These are phyloP conservation scores for Amanita fuliginea DNA, from an alignment of 768 basidiomycete genomes.

Conservation along the genomic window DNA sequence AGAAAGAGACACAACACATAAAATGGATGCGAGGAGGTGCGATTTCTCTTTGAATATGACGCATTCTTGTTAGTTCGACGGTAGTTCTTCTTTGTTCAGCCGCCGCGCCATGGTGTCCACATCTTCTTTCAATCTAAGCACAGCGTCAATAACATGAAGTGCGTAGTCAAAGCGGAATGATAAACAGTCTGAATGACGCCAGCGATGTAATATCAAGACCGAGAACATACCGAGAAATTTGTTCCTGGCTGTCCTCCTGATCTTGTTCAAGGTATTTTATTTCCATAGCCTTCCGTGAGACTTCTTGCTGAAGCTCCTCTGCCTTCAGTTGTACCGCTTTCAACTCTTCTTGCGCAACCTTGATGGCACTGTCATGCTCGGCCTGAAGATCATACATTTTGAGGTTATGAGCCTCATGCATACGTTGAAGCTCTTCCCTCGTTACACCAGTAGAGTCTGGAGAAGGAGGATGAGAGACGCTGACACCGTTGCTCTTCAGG, in stretches of 20 bases:
- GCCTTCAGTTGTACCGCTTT: constrained; percentile 37
- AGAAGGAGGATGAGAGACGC: constrained; percentile 24
- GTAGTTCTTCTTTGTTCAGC: constrained; percentile 21
- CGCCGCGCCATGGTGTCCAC: constrained; percentile 37
- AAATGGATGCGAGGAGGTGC: background rate
- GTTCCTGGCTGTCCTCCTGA: constrained; percentile 65
- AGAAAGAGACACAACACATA: background rate
- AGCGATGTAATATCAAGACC: no score
- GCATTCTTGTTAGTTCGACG: constrained; percentile 10
- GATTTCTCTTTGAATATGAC: background rate
- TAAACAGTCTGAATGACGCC: no score
- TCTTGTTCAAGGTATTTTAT: constrained; percentile 72
- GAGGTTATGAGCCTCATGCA: constrained; percentile 79
- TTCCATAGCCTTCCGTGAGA: constrained; percentile 69
- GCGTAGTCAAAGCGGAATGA: constrained; percentile 8
- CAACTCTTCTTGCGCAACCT: constrained; percentile 43
- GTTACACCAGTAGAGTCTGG: constrained; percentile 34
- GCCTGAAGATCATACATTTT: constrained; percentile 69
- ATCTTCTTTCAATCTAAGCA: constrained; percentile 57
- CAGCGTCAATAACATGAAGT: constrained; percentile 21
- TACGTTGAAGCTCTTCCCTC: constrained; percentile 64
- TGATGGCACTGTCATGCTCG: constrained; percentile 48
- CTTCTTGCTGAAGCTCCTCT: constrained; percentile 46
- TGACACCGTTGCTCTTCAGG: constrained; percentile 49
- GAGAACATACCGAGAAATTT: constrained; percentile 64